phyloP scores from a whole-genome alignment of 2,329 filamentous ascomycete species.

The Fusarium torulosum region DNA sequence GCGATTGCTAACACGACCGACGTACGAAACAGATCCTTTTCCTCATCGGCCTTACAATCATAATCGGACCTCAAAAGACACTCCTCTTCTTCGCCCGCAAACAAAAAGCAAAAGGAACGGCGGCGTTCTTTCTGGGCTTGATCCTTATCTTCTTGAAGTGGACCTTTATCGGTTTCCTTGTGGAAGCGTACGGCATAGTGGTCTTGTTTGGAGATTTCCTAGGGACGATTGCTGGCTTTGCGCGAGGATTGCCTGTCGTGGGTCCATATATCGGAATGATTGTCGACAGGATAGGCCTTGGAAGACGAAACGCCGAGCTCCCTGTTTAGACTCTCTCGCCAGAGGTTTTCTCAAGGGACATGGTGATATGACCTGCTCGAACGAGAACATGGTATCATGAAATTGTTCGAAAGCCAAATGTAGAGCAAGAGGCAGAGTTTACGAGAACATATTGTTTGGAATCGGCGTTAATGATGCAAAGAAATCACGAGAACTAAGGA shows the following conservation, averaged over 20 bases:
- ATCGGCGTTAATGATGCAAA: slow-evolving; percentile 44
- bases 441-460: slow-evolving; percentile 38
- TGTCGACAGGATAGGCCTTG: slow-evolving; percentile 78
- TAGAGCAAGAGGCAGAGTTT: slow-evolving; percentile 37
- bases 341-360: background rate
- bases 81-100: slow-evolving; percentile 92
- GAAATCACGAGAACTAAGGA: slow-evolving; percentile 18
- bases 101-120: slow-evolving; percentile 92
- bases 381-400: slow-evolving; percentile 8
- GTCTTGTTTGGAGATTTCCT: slow-evolving; percentile 97
- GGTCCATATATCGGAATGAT: slow-evolving; percentile 85
- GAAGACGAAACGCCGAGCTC: slow-evolving; percentile 79
- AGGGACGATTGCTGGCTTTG: slow-evolving; percentile 90
- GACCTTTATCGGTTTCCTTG: slow-evolving; percentile 89
- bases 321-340: slow-evolving; percentile 69
- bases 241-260: slow-evolving; percentile 84
- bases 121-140: slow-evolving; percentile 87
- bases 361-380: background rate
- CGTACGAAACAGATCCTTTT: slow-evolving; percentile 82
- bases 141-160: slow-evolving; percentile 88
- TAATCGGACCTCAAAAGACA: slow-evolving; percentile 93
- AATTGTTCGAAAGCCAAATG: slow-evolving; percentile 16
- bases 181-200: slow-evolving; percentile 94
- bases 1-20: slow-evolving; percentile 22
- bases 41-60: slow-evolving; percentile 93